Percentiles rank a stretch among this genome's conserved stretches.
Evolutionary conservation across 192 early-diverging fungal species (phyloP).

Genomic region (Neocallimastix lanati): DNA sequence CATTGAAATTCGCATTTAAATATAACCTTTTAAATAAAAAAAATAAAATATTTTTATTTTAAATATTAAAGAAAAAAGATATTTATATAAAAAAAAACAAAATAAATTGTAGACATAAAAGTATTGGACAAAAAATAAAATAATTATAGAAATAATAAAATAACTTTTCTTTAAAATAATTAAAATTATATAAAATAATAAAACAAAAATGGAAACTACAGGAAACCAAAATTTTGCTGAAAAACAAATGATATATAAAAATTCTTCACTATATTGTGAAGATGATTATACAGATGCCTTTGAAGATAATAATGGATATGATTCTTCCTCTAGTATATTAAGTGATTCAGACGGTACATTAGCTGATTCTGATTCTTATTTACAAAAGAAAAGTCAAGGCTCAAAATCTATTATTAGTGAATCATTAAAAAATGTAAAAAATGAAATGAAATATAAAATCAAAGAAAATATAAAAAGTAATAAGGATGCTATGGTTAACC

Average conservation of each 20-base stretch:
- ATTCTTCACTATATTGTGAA: not conserved
- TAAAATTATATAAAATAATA: not conserved
- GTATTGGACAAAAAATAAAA: too few relatives aligned
- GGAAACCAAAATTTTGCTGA: too few relatives aligned
- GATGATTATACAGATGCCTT: not conserved
- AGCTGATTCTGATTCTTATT: not conserved
- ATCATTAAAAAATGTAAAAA: not conserved
- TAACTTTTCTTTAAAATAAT: too few relatives aligned
- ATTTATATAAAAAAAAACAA: too few relatives aligned
- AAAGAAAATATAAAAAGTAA: not conserved
- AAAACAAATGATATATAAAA: too few relatives aligned
- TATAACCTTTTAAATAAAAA: too few relatives aligned
- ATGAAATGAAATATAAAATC: not conserved
- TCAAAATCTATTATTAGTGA: not conserved
- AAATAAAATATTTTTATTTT: too few relatives aligned
- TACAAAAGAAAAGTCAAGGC: not conserved
- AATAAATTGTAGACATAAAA: too few relatives aligned
- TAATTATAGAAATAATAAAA: too few relatives aligned
- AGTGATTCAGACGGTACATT: not conserved
- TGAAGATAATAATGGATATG: not conserved
- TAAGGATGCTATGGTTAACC: not conserved
- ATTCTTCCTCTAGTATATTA: not conserved
- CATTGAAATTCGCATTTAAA: too few relatives aligned
- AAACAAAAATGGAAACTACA: too few relatives aligned
- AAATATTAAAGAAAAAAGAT: too few relatives aligned